phyloP scores from a whole-genome alignment of 2,329 filamentous ascomycete genomes.

The Alternaria sp. region DNA sequence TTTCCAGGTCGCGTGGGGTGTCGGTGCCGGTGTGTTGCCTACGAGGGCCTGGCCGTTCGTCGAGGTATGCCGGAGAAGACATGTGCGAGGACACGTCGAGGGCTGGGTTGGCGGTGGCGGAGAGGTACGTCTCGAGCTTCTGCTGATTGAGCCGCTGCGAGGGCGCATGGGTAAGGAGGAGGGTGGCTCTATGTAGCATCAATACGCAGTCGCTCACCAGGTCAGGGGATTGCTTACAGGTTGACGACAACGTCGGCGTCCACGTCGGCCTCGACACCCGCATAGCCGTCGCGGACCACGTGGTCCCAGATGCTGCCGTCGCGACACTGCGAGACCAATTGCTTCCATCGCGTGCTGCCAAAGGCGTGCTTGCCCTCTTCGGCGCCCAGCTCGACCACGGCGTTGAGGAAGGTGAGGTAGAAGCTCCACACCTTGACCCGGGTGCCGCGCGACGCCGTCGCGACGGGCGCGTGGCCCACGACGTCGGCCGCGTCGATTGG shows the following conservation, averaged over 20 bases:
- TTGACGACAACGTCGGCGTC: constrained; percentile 95
- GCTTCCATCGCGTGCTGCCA: constrained; percentile 83
- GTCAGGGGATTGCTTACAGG: constrained; percentile 62
- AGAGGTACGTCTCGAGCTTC: constrained; percentile 86
- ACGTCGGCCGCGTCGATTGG: constrained; percentile 38
- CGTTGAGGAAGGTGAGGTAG: constrained; percentile 91
- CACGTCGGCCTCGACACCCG: constrained; percentile 85
- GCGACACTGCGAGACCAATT: constrained; percentile 80
- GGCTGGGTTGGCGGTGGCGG: constrained; percentile 74
- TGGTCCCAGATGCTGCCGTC: constrained; percentile 96
- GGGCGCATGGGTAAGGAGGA: constrained; percentile 87
- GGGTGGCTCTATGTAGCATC: constrained; percentile 70
- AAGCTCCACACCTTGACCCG: constrained; percentile 97
- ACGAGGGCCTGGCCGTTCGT: constrained; percentile 40
- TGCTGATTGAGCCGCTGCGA: constrained; percentile 85
- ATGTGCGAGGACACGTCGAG: constrained; percentile 74
- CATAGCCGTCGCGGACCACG: constrained; percentile 85
- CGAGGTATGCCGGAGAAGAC: constrained; percentile 50
- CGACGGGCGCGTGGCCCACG: constrained; percentile 69
- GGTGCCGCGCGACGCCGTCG: constrained; percentile 78
- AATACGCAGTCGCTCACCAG: background rate
- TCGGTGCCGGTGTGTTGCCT: constrained; percentile 66
- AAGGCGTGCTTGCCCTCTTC: constrained; percentile 91
- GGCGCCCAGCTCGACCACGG: constrained; percentile 83
- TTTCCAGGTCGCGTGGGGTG: constrained; percentile 82